Evolutionary conservation across 1,284 basidiomycete species (phyloP).

Genomic region (Ceratobasidium sp.): DNA sequence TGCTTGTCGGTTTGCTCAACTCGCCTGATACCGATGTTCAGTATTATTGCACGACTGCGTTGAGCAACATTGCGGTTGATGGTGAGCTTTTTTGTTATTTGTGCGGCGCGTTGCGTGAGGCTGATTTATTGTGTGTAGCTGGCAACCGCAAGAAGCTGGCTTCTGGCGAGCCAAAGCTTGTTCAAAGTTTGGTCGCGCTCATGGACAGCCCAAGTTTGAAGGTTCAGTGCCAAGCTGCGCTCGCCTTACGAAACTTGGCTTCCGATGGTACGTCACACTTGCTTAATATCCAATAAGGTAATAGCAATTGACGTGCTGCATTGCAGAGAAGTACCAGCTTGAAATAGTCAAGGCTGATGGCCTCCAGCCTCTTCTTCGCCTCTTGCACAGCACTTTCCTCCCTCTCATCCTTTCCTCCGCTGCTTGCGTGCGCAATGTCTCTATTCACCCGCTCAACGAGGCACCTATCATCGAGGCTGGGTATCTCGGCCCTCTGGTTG

Average conservation of each 20-base stretch:
- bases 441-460: slow-evolving; percentile 98
- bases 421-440: slow-evolving; percentile 98
- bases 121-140: slow-evolving; percentile 58
- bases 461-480: slow-evolving; percentile 99
- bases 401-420: slow-evolving; percentile 99
- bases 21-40: slow-evolving; percentile 99
- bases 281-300: not conserved
- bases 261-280: slow-evolving; percentile 79
- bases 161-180: slow-evolving; percentile 93
- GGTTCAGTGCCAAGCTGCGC: slow-evolving; percentile 98
- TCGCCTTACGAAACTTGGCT: slow-evolving; percentile 96
- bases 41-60: slow-evolving; percentile 99
- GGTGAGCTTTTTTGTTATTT: slow-evolving; percentile 59
- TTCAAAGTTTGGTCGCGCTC: slow-evolving; percentile 91
- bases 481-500: slow-evolving; percentile 96
- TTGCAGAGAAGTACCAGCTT: slow-evolving; percentile 94
- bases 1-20: slow-evolving; percentile 93
- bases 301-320: slow-evolving; percentile 3
- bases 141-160: slow-evolving; percentile 96
- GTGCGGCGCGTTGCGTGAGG: slow-evolving; percentile 2
- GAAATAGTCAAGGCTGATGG: slow-evolving; percentile 99
- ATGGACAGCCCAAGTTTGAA: slow-evolving; percentile 99
- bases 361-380: slow-evolving; percentile 89
- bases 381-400: slow-evolving; percentile 96
- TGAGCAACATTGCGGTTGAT: slow-evolving; percentile 99